These are phyloP conservation scores for Sporothrix dimorphospora DNA, from an alignment of 2,329 filamentous ascomycete species.

Conservation along the genomic window DNA sequence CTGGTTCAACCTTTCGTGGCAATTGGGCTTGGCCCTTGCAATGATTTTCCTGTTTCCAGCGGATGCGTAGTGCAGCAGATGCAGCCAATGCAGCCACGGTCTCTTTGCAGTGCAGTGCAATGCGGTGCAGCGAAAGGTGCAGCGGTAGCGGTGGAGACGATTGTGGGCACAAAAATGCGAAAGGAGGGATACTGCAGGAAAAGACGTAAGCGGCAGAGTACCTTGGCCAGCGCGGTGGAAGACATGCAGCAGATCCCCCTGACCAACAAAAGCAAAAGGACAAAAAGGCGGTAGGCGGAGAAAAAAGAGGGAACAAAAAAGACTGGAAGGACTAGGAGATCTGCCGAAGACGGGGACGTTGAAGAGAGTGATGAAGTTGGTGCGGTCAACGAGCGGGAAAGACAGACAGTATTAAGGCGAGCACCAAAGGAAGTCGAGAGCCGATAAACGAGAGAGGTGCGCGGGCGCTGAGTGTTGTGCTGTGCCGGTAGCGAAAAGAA, in stretches of 20 bases:
- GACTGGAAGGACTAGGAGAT: not conserved
- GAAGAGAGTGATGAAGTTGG: not conserved
- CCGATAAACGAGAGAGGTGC: not conserved
- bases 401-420: not conserved
- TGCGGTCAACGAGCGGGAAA: not conserved
- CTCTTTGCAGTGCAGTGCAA: conserved; percentile 24
- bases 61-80: conserved; percentile 5
- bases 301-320: not conserved
- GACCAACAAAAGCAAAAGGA: not conserved
- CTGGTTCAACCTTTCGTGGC: not conserved
- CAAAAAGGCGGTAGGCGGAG: not conserved
- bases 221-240: not conserved
- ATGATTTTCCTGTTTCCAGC: conserved; percentile 10
- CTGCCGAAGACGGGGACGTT: not conserved
- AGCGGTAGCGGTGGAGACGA: conserved; percentile 26
- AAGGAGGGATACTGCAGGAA: conserved; percentile 16
- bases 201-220: not conserved
- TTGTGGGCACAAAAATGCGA: conserved; percentile 16
- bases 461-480: not conserved
- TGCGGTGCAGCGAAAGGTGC: conserved; percentile 24
- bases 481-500: not conserved
- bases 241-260: conserved; percentile 22
- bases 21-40: conserved; percentile 5
- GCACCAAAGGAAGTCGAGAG: not conserved
- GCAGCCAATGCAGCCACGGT: conserved; percentile 9